phyloP scores from a whole-genome alignment of 176 grass and related monocot genomes.

The Alloteropsis semialata region DNA sequence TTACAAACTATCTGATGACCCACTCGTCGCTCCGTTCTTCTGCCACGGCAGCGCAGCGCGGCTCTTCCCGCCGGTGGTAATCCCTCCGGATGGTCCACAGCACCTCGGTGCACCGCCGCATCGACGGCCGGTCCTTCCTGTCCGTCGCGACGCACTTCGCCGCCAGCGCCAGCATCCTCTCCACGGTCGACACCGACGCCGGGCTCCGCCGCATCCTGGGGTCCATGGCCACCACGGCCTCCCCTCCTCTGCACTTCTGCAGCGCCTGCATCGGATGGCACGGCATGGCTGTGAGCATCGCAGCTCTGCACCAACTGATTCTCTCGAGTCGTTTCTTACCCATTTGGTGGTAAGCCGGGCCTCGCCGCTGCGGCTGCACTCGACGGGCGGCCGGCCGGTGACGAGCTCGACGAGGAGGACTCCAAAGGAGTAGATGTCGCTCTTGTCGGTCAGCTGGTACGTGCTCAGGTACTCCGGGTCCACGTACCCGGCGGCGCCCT shows the following conservation, averaged over 20 bases:
- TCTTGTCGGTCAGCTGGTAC: slow-evolving; percentile 69
- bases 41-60: neutral
- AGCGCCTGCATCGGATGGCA: slow-evolving; percentile 35
- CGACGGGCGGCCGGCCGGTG: slow-evolving; percentile 58
- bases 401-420: slow-evolving; percentile 77
- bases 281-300: neutral
- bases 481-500: slow-evolving; percentile 66
- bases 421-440: slow-evolving; percentile 81
- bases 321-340: slow-evolving; percentile 27
- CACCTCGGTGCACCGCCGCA: slow-evolving; percentile 53
- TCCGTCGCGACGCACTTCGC: slow-evolving; percentile 41
- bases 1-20: slow-evolving; percentile 18
- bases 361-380: slow-evolving; percentile 33
- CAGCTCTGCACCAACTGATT: neutral
- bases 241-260: slow-evolving; percentile 47
- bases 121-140: slow-evolving; percentile 49
- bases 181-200: slow-evolving; percentile 38
- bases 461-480: slow-evolving; percentile 73
- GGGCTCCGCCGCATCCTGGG: slow-evolving; percentile 52
- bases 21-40: slow-evolving; percentile 11
- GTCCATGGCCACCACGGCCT: slow-evolving; percentile 65
- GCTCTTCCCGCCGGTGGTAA: slow-evolving; percentile 34
- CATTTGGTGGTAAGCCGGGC: slow-evolving; percentile 56
- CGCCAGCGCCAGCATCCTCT: slow-evolving; percentile 47
- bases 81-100: slow-evolving; percentile 55